Evolutionary conservation across 2,329 filamentous ascomycete species (phyloP), one percentile per base, ranked within the genome.

Genomic region (Plectosphaerella cucumerina): DNA sequence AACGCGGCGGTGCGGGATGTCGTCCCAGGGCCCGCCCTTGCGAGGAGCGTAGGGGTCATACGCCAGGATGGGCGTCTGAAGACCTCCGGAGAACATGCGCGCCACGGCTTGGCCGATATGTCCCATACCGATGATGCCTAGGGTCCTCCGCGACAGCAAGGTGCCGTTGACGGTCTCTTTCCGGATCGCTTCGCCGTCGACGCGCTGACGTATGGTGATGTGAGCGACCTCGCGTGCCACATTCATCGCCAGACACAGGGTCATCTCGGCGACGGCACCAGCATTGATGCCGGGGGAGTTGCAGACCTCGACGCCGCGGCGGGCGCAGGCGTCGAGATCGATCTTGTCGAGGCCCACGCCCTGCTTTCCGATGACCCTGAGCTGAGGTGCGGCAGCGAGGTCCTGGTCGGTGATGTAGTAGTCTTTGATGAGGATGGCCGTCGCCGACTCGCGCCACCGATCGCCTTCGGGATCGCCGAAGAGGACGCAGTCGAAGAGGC

Each of bases 91-190:
- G 60, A 66, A 71, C 33, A 68, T 70, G 42, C 58, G 56, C 2
- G 67, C 67, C 9, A 68, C 59, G 8, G 52, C 54, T 5, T 56
- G 56, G 2, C 68, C 67, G 39, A 70, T 67, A 50, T 64, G 61
- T 3, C 68, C 68, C 63, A 71, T 67, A 5, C 68, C 68, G 21
- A 71, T 49, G 17, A 71, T 60, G 6, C 67, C 68, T 14, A 71
- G 51, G 1, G 59, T 60, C 56, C 67, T 69, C 9, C 56, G 50
- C 18, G 58, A 60, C 22, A 71, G 53, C n/a, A 63, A 63, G 17
- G 62, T 45, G 8, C 67, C 66, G 23, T 22, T 23, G 12, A 63
- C 43, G 12, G 59, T 59, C n/a, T 61, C 48, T 18, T 59, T 62
- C n/a, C 60, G 59, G 14, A 63, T 53, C 6, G 62, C 50, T 20